These are phyloP conservation scores for Oenanthe javanica DNA, from an alignment of 140 eudicot species.

Conservation along the genomic window DNA sequence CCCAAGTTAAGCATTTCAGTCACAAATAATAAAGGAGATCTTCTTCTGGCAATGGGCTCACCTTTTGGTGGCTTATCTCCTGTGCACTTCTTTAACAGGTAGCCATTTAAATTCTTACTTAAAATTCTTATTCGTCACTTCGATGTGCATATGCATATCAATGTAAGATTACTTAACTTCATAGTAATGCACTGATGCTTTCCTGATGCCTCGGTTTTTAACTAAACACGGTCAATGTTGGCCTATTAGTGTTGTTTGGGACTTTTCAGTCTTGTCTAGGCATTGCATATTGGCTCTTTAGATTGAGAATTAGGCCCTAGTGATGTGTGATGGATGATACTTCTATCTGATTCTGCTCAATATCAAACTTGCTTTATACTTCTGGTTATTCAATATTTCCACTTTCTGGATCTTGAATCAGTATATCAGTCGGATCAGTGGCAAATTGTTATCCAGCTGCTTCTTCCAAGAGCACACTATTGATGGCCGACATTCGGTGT, in stretches of 20 bases:
- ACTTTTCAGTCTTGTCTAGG: not conserved
- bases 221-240: not conserved
- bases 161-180: not conserved
- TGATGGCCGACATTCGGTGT: constrained; percentile 92
- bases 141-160: not conserved
- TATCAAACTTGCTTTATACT: constrained; percentile 1
- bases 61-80: constrained; percentile 96
- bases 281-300: not conserved
- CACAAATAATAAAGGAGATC: constrained; percentile 53
- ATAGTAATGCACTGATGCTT: not conserved
- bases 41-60: constrained; percentile 83
- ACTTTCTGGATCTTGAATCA: constrained; percentile 30
- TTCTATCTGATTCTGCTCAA: not conserved
- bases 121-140: not conserved
- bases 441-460: constrained; percentile 80
- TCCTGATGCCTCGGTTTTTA: not conserved
- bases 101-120: constrained; percentile 1
- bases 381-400: constrained; percentile 6
- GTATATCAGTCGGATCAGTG: constrained; percentile 78
- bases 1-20: constrained; percentile 35
- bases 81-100: constrained; percentile 90
- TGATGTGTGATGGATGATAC: not conserved
- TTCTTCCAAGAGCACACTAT: constrained; percentile 46
- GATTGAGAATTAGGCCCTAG: not conserved
- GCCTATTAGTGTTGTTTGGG: not conserved